Percentiles rank a stretch among this genome's conserved stretches.
Conservation (phyloP, 305 asterid genomes). For the Fraxinus dipetala region DNA sequence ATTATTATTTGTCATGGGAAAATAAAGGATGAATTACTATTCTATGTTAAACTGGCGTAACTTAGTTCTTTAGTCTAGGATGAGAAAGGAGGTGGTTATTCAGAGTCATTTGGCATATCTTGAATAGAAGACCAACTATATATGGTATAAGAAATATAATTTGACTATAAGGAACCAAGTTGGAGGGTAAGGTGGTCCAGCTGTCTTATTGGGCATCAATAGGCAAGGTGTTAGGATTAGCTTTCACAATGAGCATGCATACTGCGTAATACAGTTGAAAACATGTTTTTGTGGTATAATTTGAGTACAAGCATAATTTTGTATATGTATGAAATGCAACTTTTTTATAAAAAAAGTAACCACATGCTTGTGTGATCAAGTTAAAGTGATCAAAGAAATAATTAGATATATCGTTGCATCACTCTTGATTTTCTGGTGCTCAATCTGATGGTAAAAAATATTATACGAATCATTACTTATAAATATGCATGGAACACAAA, state of each 20-base stretch:
- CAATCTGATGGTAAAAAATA: neutral
- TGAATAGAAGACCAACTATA: neutral
- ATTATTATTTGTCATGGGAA: slow-evolving; percentile 37
- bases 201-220: neutral
- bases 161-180: neutral
- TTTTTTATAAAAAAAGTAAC: too few relatives aligned
- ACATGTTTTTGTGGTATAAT: neutral
- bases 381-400: too few relatives aligned
- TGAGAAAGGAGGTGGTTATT: neutral
- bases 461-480: too few relatives aligned
- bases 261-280: neutral
- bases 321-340: neutral
- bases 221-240: neutral
- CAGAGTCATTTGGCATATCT: neutral
- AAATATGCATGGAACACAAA: neutral
- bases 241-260: neutral
- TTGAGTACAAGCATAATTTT: neutral
- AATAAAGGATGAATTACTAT: neutral
- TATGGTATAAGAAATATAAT: neutral
- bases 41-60: neutral
- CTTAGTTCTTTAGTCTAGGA: neutral
- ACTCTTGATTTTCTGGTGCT: neutral
- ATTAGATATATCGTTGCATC: neutral
- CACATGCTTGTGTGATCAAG: too few relatives aligned
- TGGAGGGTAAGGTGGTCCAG: neutral